phyloP scores from a whole-genome alignment of 2,329 filamentous ascomycete species.

The Calonectria multiphialidica region DNA sequence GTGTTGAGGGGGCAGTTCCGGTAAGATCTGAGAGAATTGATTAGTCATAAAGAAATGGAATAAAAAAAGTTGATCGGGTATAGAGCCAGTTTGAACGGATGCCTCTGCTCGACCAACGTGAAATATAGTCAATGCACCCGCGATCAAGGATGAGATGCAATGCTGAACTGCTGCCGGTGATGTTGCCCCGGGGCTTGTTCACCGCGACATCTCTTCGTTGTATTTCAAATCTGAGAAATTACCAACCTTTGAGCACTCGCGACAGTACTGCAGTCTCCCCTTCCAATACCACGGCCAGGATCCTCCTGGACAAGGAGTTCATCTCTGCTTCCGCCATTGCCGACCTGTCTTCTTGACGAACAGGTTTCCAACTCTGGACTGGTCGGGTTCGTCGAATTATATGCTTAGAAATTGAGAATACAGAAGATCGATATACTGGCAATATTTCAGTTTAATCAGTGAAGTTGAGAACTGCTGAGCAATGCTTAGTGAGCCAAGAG shows the following conservation, averaged over 20 bases:
- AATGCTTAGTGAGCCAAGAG: conserved; percentile 18
- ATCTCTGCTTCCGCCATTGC: conserved; percentile 36
- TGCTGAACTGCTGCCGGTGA: background rate
- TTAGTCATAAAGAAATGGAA: conserved; percentile 19
- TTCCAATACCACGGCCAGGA: conserved; percentile 68
- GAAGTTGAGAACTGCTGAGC: conserved; percentile 7
- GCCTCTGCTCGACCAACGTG: no score
- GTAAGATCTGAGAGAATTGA: conserved; percentile 61
- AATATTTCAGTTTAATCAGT: background rate
- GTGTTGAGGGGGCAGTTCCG: conserved; percentile 54
- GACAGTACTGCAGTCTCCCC: conserved; percentile 60
- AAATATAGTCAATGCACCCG: no score
- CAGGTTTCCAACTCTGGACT: background rate
- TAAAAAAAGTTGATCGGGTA: no score
- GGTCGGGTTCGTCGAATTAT: no score
- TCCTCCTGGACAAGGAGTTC: conserved; percentile 55
- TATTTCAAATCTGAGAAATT: background rate
- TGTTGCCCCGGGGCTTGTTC: background rate
- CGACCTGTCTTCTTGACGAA: background rate
- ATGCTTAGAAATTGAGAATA: background rate
- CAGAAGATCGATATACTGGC: background rate
- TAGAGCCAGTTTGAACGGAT: background rate
- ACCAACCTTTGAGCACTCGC: conserved; percentile 65
- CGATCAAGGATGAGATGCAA: background rate
- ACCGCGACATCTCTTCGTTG: background rate